Evolutionary conservation across 371 early-diverging fungal species (phyloP), one percentile per base, ranked within the genome.

Genomic region (Zancudomyces culisetae): DNA sequence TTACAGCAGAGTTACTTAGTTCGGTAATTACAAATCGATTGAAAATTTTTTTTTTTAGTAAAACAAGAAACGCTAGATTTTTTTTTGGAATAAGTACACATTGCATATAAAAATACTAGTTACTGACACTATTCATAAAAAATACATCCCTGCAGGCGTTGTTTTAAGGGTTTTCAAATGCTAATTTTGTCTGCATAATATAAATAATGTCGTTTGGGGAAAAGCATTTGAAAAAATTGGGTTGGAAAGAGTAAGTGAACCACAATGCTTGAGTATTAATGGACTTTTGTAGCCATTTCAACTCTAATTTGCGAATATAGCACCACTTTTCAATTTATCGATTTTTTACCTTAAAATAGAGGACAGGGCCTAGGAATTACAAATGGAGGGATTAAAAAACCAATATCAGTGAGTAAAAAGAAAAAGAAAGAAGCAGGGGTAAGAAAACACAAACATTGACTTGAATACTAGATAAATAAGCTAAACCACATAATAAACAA

Each of bases 351-450:
- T 39, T 43, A 27, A 63, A 51, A 60, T 52, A 75, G 81, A 46
- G 94, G 94, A 20, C 75, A 85, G 35, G 94, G 90, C 20, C 76
- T 93, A 27, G 94, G 94, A 41, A 87, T 81, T 62, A 60, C 83
- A 49, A 70, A 70, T 55, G 74, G 78, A 42, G 94, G 94, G 30
- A 85, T 83, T 51, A 81, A 68, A 30, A 79, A 81, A 49, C 80
- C 86, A 29, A 79, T 93, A 46, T 70, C 77, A 1, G 86, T 92
- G 21, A 73, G 78, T 12, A 71, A 81, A 40, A 88, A 89, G 62
- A 76, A 78, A 53, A 88, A 91, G 20, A 75, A 85, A 18, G 28
- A 15, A 15, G 35, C 15, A 35, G 6, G 6, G 6, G 35, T 35
- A 10, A 15, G 6, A 35, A 10, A 10, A 15, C 15, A 10, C 15